Base-by-base conservation (phyloP, 371 early-diverging fungal genomes). In the Zychaea mexicana region DNA sequence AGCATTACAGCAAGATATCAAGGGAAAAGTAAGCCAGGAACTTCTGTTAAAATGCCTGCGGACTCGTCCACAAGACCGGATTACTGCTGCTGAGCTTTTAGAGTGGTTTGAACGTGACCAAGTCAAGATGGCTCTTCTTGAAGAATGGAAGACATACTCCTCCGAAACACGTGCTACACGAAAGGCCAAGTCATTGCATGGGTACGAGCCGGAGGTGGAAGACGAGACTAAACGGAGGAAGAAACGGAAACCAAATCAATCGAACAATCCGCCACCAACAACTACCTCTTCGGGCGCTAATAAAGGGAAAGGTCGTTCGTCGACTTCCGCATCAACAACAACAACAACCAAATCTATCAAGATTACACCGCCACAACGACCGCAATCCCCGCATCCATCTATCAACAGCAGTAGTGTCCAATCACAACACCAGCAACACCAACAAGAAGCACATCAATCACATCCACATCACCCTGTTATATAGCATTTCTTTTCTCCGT, bases 1-100 rank as follows among this genome's bases (percentile, higher is more conserved):
- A 38, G 81, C 84, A 27, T 65, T 87, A 2, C 85, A 87, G 64
- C 68, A 71, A 1, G 84, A 86, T 39, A 79, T 89, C 0, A 72
- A 67, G 15, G 89, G 89, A 1, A 70, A 65, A 19, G 58, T 64
- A 3, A 86, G 86, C 27, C 74, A 85, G 0, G 74, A 84, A 17
- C 45, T 89, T 10, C 45, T 89, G 15, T 66, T 85, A 19, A 75
- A 70, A 26, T 85, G 84, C 57, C 55, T 89, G 32, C 78, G 74
- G 12, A 81, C 82, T 0, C 47, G 68, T 26, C 83, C 89, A 0
- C 79, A 81, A 42, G 83, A 84, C 22, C 72, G 89, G 15, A 78
- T 64, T 31, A 85, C 76, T 3, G 78, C 85, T 0, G 60, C 68
- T 45, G 76, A 82, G 52, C 58, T 89, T 8, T 57, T 76, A 32